These are phyloP conservation scores for Pythium chondricola DNA, from an alignment of 352 stramenopile genomes.

Conservation along the genomic window DNA sequence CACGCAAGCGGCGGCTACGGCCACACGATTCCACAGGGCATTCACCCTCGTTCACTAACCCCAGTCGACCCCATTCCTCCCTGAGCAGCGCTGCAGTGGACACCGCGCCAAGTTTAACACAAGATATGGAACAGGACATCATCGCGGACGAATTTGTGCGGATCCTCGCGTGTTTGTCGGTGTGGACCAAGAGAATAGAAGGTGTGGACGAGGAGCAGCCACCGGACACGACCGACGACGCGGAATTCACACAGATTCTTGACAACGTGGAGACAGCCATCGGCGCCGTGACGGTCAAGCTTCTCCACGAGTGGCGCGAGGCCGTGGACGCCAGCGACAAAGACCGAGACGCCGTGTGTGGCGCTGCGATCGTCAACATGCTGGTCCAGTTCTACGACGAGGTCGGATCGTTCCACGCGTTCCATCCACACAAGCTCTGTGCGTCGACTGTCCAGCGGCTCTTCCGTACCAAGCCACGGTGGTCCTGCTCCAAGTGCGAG, in stretches of 20 bases:
- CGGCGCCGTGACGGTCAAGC: constrained; percentile 13
- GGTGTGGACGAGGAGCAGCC: not conserved
- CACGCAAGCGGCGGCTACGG: constrained; percentile 14
- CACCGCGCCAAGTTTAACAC: not conserved
- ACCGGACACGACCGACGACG: not conserved
- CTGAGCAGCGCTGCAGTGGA: not conserved
- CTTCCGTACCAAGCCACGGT: constrained; percentile 16
- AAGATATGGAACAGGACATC: constrained; percentile 3
- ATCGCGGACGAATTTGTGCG: constrained; percentile 12
- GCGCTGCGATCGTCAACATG: constrained; percentile 15
- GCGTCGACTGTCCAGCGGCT: constrained; percentile 14
- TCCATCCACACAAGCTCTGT: constrained; percentile 24
- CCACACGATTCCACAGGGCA: not conserved
- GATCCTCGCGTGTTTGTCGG: constrained; percentile 12
- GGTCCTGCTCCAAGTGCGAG: constrained; percentile 18
- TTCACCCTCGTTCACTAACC: not conserved
- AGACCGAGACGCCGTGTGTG: not conserved
- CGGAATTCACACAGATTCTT: constrained; percentile 1
- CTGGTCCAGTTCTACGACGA: constrained; percentile 18
- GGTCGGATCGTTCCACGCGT: constrained; percentile 23
- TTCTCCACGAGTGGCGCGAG: constrained; percentile 17
- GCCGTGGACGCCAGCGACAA: not conserved
- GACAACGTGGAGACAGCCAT: constrained; percentile 14
- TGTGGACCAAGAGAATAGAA: constrained; percentile 7
- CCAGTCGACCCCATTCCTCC: not conserved